Evolutionary conservation across 257 asterid genomes (phyloP), one percentile per base, ranked within the genome.

Genomic region (Rubia yunnanensis): DNA sequence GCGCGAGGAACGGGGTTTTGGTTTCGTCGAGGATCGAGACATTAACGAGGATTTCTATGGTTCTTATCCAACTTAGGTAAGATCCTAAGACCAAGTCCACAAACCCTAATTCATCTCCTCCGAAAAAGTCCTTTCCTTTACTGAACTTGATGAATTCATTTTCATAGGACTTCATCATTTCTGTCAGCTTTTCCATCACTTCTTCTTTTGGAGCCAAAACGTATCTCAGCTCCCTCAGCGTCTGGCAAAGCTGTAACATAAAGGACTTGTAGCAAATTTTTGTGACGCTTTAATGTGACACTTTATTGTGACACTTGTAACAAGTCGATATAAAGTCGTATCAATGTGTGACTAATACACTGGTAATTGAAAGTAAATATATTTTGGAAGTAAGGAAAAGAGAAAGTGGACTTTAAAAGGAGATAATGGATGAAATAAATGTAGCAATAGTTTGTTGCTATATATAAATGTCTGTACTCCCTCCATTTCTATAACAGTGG

Each of bases 111-210:
- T n/a, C 69, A 1, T 76, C 75, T 36, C 70, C 79, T 6, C 75
- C 69, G 49, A 75, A 75, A 38, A 70, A 70, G 36, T 53, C 60
- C 68, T 70, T 70, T 26, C 75, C 75, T 60, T 41, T 75, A 63
- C 79, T 65, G 27, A 55, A 59, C 36, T 70, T 75, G 7, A 39
- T 57, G 35, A 58, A 53, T 3, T 65, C 76, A 52, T 70, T 75
- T 52, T 75, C 70, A 61, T 70, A 59, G 5, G 31, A 10, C 9
- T 23, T 28, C 7, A 70, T 18, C 10, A 65, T 72, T 27, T 66
- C 75, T 6, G 6, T 17, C 52, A 75, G 5, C 24, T 70, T 41
- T 69, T 59, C 75, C 30, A 18, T 22, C 15, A 53, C 5, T 5
- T 50, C 48, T 50, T 0, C 24, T 54, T 23, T 68, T 20, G 58